These are phyloP conservation scores for Rhizodiscina lignyota DNA, from an alignment of 495 filamentous ascomycete genomes.

Conservation along the genomic window DNA sequence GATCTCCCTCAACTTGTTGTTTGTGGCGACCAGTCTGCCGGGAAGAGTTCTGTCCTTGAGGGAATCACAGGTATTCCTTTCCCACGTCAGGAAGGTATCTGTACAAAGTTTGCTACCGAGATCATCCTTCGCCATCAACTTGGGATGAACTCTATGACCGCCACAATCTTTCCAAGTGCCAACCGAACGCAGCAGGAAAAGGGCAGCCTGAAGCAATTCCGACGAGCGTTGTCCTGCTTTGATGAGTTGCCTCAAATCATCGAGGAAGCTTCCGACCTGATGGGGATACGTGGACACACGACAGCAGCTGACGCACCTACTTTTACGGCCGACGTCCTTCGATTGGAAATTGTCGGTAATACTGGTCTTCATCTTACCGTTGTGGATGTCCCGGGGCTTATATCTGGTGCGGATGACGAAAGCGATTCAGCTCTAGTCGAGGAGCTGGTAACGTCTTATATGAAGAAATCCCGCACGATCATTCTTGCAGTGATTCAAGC, in stretches of 20 bases:
- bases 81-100: conserved; percentile 5
- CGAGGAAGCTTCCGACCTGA: conserved; percentile 4
- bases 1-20: conserved; percentile 10
- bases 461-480: conserved; percentile 7
- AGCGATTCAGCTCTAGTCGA: conserved; percentile 7
- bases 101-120: conserved; percentile 10
- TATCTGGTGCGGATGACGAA: conserved; percentile 5
- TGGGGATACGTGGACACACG: too few relatives aligned
- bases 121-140: conserved; percentile 2
- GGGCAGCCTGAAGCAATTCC: conserved; percentile 1
- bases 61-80: conserved; percentile 6
- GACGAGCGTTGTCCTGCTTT: conserved; percentile 1
- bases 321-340: conserved; percentile 6
- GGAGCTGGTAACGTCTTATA: conserved; percentile 4
- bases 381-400: conserved; percentile 14
- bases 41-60: conserved; percentile 9
- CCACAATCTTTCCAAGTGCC: conserved; percentile 5
- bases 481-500: conserved; percentile 8
- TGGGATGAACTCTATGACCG: not conserved
- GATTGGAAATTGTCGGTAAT: conserved; percentile 4
- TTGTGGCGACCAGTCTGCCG: conserved; percentile 10
- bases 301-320: conserved; percentile 2
- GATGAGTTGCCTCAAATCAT: conserved; percentile 7
- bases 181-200: conserved; percentile 2
- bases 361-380: conserved; percentile 6